phyloP scores from a whole-genome alignment of 225 moss, liverwort and hornwort species.

The Antitrichia curtipendula region DNA sequence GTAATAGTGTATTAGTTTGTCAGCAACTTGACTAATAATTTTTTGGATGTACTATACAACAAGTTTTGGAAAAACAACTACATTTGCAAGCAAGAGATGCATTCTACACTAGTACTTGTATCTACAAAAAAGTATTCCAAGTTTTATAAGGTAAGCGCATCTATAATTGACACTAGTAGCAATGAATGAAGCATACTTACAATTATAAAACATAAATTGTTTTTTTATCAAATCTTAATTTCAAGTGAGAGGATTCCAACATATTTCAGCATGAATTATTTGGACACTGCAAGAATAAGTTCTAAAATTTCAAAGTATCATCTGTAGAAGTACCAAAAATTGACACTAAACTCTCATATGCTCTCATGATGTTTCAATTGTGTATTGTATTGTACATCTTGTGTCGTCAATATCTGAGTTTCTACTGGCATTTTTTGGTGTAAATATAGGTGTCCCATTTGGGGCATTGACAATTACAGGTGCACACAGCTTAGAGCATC shows the following conservation, averaged over 20 bases:
- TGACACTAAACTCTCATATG: too few relatives aligned
- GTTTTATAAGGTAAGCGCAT: background rate
- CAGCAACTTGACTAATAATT: background rate
- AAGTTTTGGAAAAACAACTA: background rate
- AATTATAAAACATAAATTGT: background rate
- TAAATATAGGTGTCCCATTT: background rate
- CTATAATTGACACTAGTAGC: background rate
- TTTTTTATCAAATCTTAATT: background rate
- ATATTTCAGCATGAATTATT: too few relatives aligned
- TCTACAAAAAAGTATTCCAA: background rate
- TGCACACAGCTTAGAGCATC: background rate
- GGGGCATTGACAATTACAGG: background rate
- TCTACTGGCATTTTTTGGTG: background rate
- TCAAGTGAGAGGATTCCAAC: background rate
- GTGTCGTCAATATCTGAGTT: background rate
- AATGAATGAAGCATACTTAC: rapidly evolving
- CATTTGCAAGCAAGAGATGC: background rate
- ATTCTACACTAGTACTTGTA: background rate
- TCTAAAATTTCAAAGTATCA: background rate
- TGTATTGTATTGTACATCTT: background rate
- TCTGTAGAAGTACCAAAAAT: background rate
- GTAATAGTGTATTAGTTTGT: background rate
- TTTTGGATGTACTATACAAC: background rate
- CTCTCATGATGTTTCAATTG: background rate
- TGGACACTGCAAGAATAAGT: rapidly evolving